A percentile compares a stretch with the other conserved stretches of the same genome.
Evolutionary conservation across 805 yeast genomes (phyloP).

Genomic region (Kodamaea kakaduensis): DNA sequence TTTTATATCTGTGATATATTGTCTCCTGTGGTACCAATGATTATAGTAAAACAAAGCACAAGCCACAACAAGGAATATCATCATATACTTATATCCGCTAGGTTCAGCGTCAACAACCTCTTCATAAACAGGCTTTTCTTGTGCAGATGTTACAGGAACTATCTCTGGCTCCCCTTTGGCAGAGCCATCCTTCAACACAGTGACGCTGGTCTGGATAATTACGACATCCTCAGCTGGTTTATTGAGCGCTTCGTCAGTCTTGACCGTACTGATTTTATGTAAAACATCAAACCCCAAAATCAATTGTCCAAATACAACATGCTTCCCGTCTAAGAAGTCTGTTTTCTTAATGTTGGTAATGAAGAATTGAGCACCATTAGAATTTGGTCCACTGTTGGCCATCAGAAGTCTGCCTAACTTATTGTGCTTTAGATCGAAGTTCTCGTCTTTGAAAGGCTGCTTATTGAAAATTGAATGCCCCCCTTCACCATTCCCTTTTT

Average conservation of each 20-base stretch:
- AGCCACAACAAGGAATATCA: slow-evolving; percentile 11
- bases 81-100: slow-evolving; percentile 12
- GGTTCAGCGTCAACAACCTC: slow-evolving; percentile 10
- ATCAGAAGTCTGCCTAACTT: slow-evolving; percentile 23
- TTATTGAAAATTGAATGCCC: slow-evolving; percentile 16
- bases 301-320: slow-evolving; percentile 28
- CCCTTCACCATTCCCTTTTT: slow-evolving; percentile 15
- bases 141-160: neutral
- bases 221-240: slow-evolving; percentile 17
- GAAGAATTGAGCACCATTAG: slow-evolving; percentile 24
- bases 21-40: slow-evolving; percentile 19
- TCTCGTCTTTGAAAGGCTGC: slow-evolving; percentile 18
- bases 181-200: neutral
- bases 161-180: neutral
- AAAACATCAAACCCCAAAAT: slow-evolving; percentile 23
- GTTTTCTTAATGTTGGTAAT: slow-evolving; percentile 17
- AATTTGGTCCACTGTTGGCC: slow-evolving; percentile 24
- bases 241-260: neutral
- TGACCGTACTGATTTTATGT: slow-evolving; percentile 15
- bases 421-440: slow-evolving; percentile 20
- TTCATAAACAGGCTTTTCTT: slow-evolving; percentile 1
- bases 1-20: slow-evolving; percentile 23
- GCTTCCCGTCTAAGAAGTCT: slow-evolving; percentile 19
- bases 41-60: slow-evolving; percentile 12
- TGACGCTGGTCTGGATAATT: slow-evolving; percentile 14